Conservation (phyloP, 108 stramenopile genomes). For the Conticribra guillardii region DNA sequence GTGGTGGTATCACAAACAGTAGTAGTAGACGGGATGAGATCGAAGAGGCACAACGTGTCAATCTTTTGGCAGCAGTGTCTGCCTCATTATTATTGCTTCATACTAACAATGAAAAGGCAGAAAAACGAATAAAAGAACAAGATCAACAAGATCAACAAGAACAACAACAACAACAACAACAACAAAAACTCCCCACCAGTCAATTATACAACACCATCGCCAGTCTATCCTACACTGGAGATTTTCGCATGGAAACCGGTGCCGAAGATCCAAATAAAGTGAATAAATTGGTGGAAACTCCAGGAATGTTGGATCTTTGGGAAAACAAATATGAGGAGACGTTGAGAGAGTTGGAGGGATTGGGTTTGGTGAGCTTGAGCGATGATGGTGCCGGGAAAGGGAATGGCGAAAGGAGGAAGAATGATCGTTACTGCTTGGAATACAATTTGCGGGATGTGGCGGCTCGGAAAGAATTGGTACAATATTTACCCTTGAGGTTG, state of each 20-base stretch:
- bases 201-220: conserved; percentile 63
- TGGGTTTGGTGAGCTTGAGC: conserved; percentile 44
- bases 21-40: conserved; percentile 36
- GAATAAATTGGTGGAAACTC: conserved; percentile 68
- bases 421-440: no score
- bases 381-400: neutral
- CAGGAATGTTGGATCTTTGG: conserved; percentile 77
- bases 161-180: conserved; percentile 8
- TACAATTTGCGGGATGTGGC: conserved; percentile 27
- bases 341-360: conserved; percentile 35
- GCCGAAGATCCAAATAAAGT: conserved; percentile 87
- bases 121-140: no score
- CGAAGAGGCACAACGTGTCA: conserved; percentile 51
- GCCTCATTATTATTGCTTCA: conserved; percentile 62
- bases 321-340: conserved; percentile 57
- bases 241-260: conserved; percentile 83
- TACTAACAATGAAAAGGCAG: no score
- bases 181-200: conserved; percentile 14
- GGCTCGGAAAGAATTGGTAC: conserved; percentile 28
- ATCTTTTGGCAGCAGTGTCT: conserved; percentile 68
- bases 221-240: conserved; percentile 78
- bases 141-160: no score
- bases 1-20: conserved; percentile 8
- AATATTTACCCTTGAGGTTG: conserved; percentile 37
- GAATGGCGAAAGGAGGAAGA: no score